Conservation (phyloP, 2,329 filamentous ascomycete genomes). For the Nemania diffusa region DNA sequence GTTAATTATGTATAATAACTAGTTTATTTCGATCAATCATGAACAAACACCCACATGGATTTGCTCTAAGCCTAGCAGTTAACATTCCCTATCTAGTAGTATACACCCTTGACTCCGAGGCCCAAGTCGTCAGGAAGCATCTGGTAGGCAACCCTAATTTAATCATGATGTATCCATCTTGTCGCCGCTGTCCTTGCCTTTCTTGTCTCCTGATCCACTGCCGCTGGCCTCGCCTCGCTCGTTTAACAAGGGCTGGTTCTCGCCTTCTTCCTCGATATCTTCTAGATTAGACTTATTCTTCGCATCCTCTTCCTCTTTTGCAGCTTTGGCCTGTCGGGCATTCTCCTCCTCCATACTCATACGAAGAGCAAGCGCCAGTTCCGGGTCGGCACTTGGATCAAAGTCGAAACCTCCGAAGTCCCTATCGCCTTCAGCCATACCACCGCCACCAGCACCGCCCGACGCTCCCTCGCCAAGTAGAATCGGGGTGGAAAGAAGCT, state of each 20-base stretch:
- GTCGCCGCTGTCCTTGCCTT: slow-evolving; percentile 69
- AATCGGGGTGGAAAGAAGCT: slow-evolving; percentile 89
- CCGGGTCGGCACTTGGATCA: slow-evolving; percentile 90
- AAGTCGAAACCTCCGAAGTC: slow-evolving; percentile 85
- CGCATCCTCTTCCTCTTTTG: slow-evolving; percentile 77
- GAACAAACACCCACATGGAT: slow-evolving; percentile 25
- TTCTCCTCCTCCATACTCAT: slow-evolving; percentile 99
- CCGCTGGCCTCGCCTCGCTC: slow-evolving; percentile 73
- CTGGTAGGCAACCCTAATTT: slow-evolving; percentile 14
- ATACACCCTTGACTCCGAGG: slow-evolving; percentile 45
- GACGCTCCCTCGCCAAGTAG: slow-evolving; percentile 81
- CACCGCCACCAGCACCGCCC: slow-evolving; percentile 63
- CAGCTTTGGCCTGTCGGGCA: slow-evolving; percentile 87
- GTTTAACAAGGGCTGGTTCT: slow-evolving; percentile 72
- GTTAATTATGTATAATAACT: slow-evolving; percentile 13
- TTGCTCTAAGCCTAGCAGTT: slow-evolving; percentile 34
- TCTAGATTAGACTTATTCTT: slow-evolving; percentile 81
- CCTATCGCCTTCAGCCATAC: slow-evolving; percentile 67
- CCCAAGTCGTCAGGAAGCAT: slow-evolving; percentile 27
- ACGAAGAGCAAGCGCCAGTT: slow-evolving; percentile 90
- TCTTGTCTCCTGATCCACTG: slow-evolving; percentile 59
- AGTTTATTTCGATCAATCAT: slow-evolving; percentile 14
- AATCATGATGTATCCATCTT: slow-evolving; percentile 90
- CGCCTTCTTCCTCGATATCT: slow-evolving; percentile 82
- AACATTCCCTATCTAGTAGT: slow-evolving; percentile 43